phyloP scores from a whole-genome alignment of 2,329 filamentous ascomycete genomes.

The Botrytis fabae region DNA sequence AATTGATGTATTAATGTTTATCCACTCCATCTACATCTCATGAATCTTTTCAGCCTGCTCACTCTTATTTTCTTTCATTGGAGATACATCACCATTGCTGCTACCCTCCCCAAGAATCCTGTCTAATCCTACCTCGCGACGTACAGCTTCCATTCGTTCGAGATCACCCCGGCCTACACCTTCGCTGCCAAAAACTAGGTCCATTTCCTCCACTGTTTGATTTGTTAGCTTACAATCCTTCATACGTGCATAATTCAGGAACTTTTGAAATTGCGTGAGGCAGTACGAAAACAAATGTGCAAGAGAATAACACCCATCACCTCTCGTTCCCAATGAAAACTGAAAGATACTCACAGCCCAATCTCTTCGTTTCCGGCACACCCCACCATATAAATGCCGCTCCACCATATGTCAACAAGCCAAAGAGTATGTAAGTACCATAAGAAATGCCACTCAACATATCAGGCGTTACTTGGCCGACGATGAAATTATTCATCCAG shows the following conservation, averaged over 20 bases:
- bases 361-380: conserved; percentile 55
- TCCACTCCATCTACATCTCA: neutral
- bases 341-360: conserved; percentile 39
- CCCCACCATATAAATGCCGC: conserved; percentile 54
- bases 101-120: conserved; percentile 23
- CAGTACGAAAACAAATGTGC: too few species aligned
- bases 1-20: neutral
- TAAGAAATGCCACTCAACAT: conserved; percentile 66
- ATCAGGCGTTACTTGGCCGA: conserved; percentile 69
- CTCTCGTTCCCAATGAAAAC: neutral
- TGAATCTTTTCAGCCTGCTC: conserved; percentile 3
- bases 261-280: neutral
- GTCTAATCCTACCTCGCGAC: conserved; percentile 65
- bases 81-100: neutral
- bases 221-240: neutral
- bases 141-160: conserved; percentile 72
- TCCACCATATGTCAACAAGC: conserved; percentile 61
- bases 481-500: conserved; percentile 63
- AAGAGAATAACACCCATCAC: neutral
- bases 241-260: neutral
- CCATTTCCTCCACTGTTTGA: conserved; percentile 54
- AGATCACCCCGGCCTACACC: conserved; percentile 67
- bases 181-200: conserved; percentile 65
- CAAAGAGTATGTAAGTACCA: conserved; percentile 72
- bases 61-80: neutral